phyloP scores from a whole-genome alignment of 2,329 filamentous ascomycete genomes.

The Pseudocercospora fuligena region DNA sequence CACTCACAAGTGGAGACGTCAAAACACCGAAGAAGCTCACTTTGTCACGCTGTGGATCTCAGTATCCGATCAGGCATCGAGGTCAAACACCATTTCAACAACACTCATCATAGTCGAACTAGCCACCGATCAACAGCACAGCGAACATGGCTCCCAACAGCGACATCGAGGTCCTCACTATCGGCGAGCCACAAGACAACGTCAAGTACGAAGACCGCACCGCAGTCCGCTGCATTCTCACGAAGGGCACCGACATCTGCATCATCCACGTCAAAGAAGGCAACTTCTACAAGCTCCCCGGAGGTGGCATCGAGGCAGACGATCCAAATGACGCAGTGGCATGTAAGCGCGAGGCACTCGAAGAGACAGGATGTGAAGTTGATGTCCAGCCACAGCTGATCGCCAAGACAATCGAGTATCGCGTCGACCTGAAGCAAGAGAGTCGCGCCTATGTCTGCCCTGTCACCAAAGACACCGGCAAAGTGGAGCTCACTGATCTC shows the following conservation, averaged over 20 bases:
- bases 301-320: conserved; percentile 18
- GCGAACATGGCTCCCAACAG: not conserved
- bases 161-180: conserved; percentile 4
- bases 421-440: conserved; percentile 4
- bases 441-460: conserved; percentile 12
- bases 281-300: conserved; percentile 25
- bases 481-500: conserved; percentile 9
- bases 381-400: conserved; percentile 5
- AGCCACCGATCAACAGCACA: too few relatives aligned
- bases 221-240: conserved; percentile 19
- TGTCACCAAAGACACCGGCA: conserved; percentile 10
- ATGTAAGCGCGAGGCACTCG: conserved; percentile 15
- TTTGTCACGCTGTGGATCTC: not conserved
- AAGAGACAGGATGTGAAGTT: conserved; percentile 23
- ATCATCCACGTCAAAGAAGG: conserved; percentile 18
- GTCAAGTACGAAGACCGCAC: conserved; percentile 6
- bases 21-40: not conserved
- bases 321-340: conserved; percentile 13
- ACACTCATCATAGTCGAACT: too few relatives aligned
- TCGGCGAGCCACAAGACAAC: conserved; percentile 1
- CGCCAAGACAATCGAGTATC: conserved; percentile 14
- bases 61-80: too few relatives aligned
- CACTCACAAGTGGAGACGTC: too few relatives aligned
- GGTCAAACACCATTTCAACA: too few relatives aligned
- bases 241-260: conserved; percentile 9